Evolutionary conservation across 495 filamentous ascomycete species (phyloP), one percentile per base, ranked within the genome.

Genomic region (Aspergillus panamensis): DNA sequence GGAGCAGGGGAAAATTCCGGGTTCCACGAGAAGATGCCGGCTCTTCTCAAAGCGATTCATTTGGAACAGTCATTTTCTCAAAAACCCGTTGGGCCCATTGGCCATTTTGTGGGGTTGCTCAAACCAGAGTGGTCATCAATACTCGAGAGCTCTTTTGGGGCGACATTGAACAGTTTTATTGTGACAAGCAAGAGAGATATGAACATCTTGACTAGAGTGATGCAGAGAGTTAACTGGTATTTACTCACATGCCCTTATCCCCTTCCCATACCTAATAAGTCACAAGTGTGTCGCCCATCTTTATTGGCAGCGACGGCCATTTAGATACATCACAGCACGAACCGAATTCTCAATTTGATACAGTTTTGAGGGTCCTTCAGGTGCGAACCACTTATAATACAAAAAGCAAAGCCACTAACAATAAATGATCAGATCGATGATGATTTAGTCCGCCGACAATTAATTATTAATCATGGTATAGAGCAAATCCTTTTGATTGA

Each of bases 51-150:
- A 31, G 77, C 79, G 8, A 91, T 97, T 63, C 77, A 83, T 6
- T 71, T 79, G 42, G 90, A 96, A 51, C 62, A 53, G 2, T 70
- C 84, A 0, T 97, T 94, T 60, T 69, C 73, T 20, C 73, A 80
- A 37, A 87, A 80, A 43, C 94, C 95, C 47, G 77, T 97, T 33
- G 94, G 94, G 0, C 94, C 94, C 0, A 79, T 97, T 12, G 95
- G 91, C 20, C 72, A 82, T 9, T 81, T 91, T 63, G 77, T 97
- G 20, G 84, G 82, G 51, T 70, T 97, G 37, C 76, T 84, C 21
- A 84, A 94, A 58, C 88, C 89, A 6, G 76, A 88, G 64, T 99
- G 94, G 94, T 86, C 87, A 6, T 83, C 80, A n/a, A 83, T 92
- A 51, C 67, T 97, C 8, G 94, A 99, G 66, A 84, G 78, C 56